Evolutionary conservation across 106 monocot species (phyloP), one percentile per base, ranked within the genome.

Genomic region (Alisma plantagoaquatica): DNA sequence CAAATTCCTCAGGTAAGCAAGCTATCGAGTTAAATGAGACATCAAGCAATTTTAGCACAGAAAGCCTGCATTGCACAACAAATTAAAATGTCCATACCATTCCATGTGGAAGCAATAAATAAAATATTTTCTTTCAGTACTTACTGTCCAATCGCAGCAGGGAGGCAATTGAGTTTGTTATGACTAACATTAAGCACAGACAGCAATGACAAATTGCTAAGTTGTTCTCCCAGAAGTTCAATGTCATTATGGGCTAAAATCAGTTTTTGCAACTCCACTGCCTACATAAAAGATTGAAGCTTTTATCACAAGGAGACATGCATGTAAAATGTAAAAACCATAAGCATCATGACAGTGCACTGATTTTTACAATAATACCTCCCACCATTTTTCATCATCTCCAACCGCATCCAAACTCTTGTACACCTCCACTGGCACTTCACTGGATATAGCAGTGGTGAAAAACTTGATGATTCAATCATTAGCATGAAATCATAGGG

Each of bases 321-420:
- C n/a, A n/a, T n/a, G n/a, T n/a, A n/a, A n/a, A n/a, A n/a, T n/a
- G n/a, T n/a, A n/a, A n/a, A n/a, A n/a, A n/a, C n/a, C n/a, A n/a
- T n/a, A n/a, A n/a, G n/a, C n/a, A n/a, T n/a, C n/a, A n/a, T n/a
- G n/a, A n/a, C n/a, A n/a, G n/a, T n/a, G n/a, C n/a, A n/a, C n/a
- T n/a, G n/a, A n/a, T n/a, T n/a, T n/a, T n/a, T n/a, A n/a, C n/a
- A 28, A 3, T 10, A 53, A 21, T 76, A 96, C 96, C 96, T 96
- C 96, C 96, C 96, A 96, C 96, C 96, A 96, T 53, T 96, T 96
- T 19, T 89, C 96, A 63, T 74, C 96, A 54, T 73, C 80, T 0
- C 70, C 75, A 25, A 70, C 70, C 8, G 81, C 73, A 46, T 82
- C 84, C 70, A 88, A 77, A 41, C 65, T 84, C 41, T 27, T 67